Evolutionary conservation across 1,139 yeast genomes (phyloP).

Genomic region (Geotrichum fermentans): DNA sequence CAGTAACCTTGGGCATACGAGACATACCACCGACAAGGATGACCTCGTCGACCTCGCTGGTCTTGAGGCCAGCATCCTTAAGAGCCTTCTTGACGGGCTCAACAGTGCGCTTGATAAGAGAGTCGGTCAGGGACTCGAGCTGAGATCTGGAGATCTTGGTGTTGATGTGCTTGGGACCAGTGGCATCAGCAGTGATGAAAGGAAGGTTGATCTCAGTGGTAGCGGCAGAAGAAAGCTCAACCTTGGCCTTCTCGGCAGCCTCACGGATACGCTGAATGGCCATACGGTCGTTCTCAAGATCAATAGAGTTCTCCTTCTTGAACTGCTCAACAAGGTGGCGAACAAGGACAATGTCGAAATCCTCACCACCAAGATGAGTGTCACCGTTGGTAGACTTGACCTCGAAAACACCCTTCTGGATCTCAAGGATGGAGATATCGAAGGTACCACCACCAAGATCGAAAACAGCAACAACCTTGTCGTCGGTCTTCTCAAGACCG

Average conservation of each 20-base stretch:
- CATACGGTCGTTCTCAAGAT: constrained; percentile 90
- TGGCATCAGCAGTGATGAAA: constrained; percentile 88
- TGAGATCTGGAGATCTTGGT: constrained; percentile 88
- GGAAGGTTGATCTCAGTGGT: constrained; percentile 95
- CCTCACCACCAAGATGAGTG: constrained; percentile 88
- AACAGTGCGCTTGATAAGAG: constrained; percentile 84
- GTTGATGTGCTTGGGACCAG: constrained; percentile 98
- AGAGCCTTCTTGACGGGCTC: constrained; percentile 98
- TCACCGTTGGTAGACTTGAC: constrained; percentile 87
- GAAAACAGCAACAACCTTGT: constrained; percentile 73
- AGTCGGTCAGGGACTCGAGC: constrained; percentile 86
- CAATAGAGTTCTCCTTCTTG: constrained; percentile 89
- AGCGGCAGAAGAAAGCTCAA: constrained; percentile 90
- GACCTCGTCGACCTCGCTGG: constrained; percentile 90
- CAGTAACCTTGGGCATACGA: constrained; percentile 99
- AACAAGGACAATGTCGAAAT: constrained; percentile 73
- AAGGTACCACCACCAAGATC: constrained; percentile 90
- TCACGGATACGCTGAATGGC: constrained; percentile 99
- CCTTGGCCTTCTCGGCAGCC: constrained; percentile 99
- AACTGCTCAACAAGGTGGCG: constrained; percentile 87
- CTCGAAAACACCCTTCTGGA: constrained; percentile 84
- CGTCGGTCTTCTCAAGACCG: constrained; percentile 82
- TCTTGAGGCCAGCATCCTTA: constrained; percentile 85
- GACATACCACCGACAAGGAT: constrained; percentile 99
- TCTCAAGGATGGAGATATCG: constrained; percentile 78